Evolutionary conservation across 1,284 basidiomycete species (phyloP), one percentile per base, ranked within the genome.

Genomic region (Rhodotorula sp.): DNA sequence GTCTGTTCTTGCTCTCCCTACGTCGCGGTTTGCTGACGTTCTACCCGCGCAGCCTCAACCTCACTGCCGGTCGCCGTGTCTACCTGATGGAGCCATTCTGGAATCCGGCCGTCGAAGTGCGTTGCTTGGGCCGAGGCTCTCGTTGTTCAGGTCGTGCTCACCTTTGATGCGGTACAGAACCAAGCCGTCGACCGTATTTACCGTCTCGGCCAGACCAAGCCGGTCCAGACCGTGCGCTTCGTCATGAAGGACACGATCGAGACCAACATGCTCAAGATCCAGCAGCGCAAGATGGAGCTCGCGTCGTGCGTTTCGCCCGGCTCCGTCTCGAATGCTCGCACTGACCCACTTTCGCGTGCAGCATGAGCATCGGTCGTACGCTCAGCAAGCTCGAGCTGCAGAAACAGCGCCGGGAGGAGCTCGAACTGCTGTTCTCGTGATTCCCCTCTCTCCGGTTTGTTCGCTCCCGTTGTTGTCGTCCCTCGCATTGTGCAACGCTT

Each of bases 241-340:
- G 90, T 97, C 72, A 93, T 99, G 77, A 89, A 93, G 79, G 88
- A 93, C 78, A 91, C 92, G 44, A 97, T 99, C 80, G 97, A 93
- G 90, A 81, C 82, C 46, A 79, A 82, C 61, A 79, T 79, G 78
- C 76, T 75, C 46, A 87, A 90, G 79, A 97, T 99, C 62, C 96
- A 99, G 84, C 87, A 87, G 81, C 93, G 95, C 84, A 99, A 99
- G 85, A 92, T 90, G 7, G 91, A 90, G 76, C 84, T 99, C 61
- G 94, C 93, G 49, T 89, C 88, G 78, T 90, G 89, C 78, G 91
- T 55, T 10, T 21, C 53, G 10, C 19, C 45, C 78, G 90, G n/a
- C 0, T 23, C 4, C 54, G 46, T 27, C 13, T 50, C 34, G 25
- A 1, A 4, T 21, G 21, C 45, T 27, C 0, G 16, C 3, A 7